Base-by-base conservation (phyloP, 306 rosid species). In the Rosa lucieae region DNA sequence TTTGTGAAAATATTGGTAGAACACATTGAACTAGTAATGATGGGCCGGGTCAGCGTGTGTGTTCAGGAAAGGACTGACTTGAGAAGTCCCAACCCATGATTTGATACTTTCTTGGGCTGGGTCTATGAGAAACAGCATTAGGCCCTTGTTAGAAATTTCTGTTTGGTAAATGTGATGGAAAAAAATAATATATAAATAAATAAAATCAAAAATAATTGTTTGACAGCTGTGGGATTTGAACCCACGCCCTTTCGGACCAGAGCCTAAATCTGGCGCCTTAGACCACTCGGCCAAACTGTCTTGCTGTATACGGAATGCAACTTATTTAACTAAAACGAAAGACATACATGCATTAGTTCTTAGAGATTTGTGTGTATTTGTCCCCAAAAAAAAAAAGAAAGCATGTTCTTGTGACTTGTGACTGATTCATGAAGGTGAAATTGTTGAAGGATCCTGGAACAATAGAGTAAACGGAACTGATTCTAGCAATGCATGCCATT, bases 21-120 rank as follows among this genome's bases (percentile, higher is more conserved):
- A 72, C 80, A 52, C 70, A 67, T 73, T 29, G 35, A 61, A 52
- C 21, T 53, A 79, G 82, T 76, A 68, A 83, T 79, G 62, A 81
- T 75, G 74, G 8, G 5, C 26, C 66, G 37, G 37, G 35, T 7
- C 37, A 59, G 66, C 32, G 29, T 55, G 1, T 55, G 29, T 18
- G 21, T 53, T 53, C 59, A 53, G 1, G 14, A 0, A 49, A 49
- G 53, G 18, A 13, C 18, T 12, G 53, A 14, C 17, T 49, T 2
- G 11, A 52, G n/a, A 52, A 4, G 58, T 52, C 59, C 59, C 10
- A 20, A 20, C 9, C 62, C 62, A 55, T 6, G 10, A 20, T 55
- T 55, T 55, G 3, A n/a, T 17, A 17, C 10, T 2, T 11, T 21
- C 1, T n/a, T 21, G 35, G 35, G 35, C 37, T 23, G 35, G 66